phyloP scores from a whole-genome alignment of 2,329 filamentous ascomycete genomes.

The Colletotrichum destructivum region DNA sequence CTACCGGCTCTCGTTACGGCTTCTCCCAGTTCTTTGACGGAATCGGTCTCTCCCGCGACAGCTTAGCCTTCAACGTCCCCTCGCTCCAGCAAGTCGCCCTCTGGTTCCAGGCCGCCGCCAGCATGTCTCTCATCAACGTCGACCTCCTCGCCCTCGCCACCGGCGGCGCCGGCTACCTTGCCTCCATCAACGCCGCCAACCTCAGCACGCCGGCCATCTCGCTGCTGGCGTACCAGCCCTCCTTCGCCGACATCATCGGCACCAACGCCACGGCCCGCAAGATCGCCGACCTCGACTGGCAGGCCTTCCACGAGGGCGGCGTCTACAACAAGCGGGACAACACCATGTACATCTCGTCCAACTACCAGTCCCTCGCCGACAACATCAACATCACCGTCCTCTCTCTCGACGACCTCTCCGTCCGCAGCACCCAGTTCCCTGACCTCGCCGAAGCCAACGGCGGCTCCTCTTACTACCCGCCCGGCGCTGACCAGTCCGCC shows the following conservation, averaged over 20 bases:
- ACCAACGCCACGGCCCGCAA: conserved; percentile 36
- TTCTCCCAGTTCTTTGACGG: conserved; percentile 37
- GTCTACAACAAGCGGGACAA: conserved; percentile 43
- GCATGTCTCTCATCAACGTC: conserved; percentile 37
- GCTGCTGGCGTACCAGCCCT: conserved; percentile 36
- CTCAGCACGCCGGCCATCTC: conserved; percentile 33
- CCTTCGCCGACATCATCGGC: conserved; percentile 36
- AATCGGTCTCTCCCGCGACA: conserved; percentile 14
- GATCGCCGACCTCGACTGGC: conserved; percentile 38
- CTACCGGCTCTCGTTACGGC: conserved; percentile 29
- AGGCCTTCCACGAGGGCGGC: conserved; percentile 43
- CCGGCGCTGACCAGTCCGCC: conserved; percentile 34
- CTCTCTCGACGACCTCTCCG: conserved; percentile 43
- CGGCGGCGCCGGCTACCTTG: conserved; percentile 39
- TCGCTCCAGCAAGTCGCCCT: conserved; percentile 23
- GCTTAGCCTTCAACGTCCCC: neutral
- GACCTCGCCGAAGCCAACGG: conserved; percentile 45
- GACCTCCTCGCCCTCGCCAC: conserved; percentile 39
- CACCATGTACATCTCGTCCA: conserved; percentile 41
- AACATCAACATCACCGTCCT: conserved; percentile 45
- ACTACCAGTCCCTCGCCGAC: conserved; percentile 36
- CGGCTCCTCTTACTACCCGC: conserved; percentile 44
- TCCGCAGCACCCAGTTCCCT: conserved; percentile 44
- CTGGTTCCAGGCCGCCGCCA: conserved; percentile 30
- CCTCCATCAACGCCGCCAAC: conserved; percentile 37